Conservation (phyloP, 768 basidiomycete species). For the Kwoniella dejecticola region DNA sequence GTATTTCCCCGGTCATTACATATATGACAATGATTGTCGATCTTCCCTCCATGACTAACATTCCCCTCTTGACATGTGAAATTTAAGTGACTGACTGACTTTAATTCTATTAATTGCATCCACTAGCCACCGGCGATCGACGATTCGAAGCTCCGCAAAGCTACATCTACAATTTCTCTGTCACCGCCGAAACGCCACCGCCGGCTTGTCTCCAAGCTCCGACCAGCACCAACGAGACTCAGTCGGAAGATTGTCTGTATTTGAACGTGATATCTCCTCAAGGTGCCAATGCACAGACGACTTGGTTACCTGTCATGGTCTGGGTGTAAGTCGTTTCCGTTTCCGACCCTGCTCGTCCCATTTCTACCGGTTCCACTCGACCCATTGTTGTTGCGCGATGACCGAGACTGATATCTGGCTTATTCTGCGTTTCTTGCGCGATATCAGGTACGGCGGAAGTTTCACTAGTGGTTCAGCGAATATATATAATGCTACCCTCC, state of each 20-base stretch:
- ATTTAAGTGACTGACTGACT: no score
- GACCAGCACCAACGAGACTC: neutral
- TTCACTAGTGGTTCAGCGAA: constrained; percentile 51
- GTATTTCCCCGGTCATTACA: neutral
- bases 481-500: constrained; percentile 54
- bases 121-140: constrained; percentile 40
- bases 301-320: constrained; percentile 58
- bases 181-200: constrained; percentile 32
- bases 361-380: no score
- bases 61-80: no score
- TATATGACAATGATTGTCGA: neutral
- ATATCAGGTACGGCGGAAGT: constrained; percentile 59
- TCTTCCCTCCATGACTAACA: no score
- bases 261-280: constrained; percentile 61
- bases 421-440: no score
- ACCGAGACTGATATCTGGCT: no score
- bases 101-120: no score
- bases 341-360: no score
- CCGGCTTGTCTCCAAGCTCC: constrained; percentile 48
- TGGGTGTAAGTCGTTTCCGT: constrained; percentile 55
- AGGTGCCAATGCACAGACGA: constrained; percentile 33
- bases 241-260: constrained; percentile 61
- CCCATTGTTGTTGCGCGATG: no score
- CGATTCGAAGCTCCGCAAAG: constrained; percentile 42
- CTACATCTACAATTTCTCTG: constrained; percentile 37